Evolutionary conservation across 2,329 filamentous ascomycete species (phyloP), one percentile per base, ranked within the genome.

Genomic region (Colletotrichum siamense): DNA sequence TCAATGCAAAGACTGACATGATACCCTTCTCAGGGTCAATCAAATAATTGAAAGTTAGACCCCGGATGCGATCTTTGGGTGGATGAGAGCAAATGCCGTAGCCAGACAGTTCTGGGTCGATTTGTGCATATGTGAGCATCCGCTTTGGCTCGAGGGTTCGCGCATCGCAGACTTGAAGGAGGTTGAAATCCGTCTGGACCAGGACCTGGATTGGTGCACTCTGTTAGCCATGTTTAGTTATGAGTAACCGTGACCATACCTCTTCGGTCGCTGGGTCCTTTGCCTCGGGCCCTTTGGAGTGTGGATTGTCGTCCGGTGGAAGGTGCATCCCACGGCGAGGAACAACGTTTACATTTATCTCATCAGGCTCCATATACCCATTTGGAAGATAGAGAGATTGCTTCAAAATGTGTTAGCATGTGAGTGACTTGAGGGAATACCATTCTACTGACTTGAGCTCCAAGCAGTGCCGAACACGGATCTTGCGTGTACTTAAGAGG

Each of bases 21-120:
- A 57, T 32, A 9, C 71, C 62, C 9, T 67, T 73, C 12, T 77
- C 68, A 16, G 65, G 39, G 13, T 66, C 65, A 12, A 78, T 76
- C 26, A 78, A 44, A 55, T 75, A 77, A 22, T 78, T 78, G 69
- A 75, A 78, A 24, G 71, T 78, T 13, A 77, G 71, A 9, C 77
- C 77, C 13, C 77, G 57, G 10, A 18, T 62, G 9, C 75, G 55
- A 61, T 78, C 77, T n/a, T 78, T 77, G 12, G 77, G 77, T 5
- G 77, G 77, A 49, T 78, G 77, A 9, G 77, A 75, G 22, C 77
- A 78, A 57, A 77, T 78, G 44, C 77, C 77, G 28, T 59, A 78
- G 12, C 77, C 77, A 30, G 68, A 69, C 5, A 78, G 75, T 36
- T 77, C 24, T 7, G 77, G 59, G 65, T 77, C 75, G 28, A 78